Evolutionary conservation across 441 rosid species (phyloP), one percentile per base, ranked within the genome.

Genomic region (Corymbia citriodora): DNA sequence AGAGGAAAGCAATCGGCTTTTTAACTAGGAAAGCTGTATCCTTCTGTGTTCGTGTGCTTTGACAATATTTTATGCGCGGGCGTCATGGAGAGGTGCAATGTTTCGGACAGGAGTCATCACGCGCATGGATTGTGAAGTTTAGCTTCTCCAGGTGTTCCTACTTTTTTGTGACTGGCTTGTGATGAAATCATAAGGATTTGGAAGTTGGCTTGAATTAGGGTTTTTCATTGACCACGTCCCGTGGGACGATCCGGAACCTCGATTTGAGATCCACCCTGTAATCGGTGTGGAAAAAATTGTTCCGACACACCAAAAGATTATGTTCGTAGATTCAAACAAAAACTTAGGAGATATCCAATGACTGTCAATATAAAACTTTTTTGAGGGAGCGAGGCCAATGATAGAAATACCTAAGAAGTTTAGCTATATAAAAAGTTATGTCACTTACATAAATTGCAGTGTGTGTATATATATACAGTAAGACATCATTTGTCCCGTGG

Each of bases 401-500:
- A 70, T 70, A 25, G 48, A 25, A 70, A 70, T 33, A 9, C 25
- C 81, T 17, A 70, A 1, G 63, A 57, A 13, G 63, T 57, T 57
- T 57, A 31, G 23, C 16, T 4, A 31, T 68, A 31, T 21, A 68
- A 31, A 31, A 16, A 68, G 45, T 68, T 7, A 68, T 2, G 45
- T 68, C 45, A 8, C 23, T 3, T 31, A 4, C 40, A 31, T 31
- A 31, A 68, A 31, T 68, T 68, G 0, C 74, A 65, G 72, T 15
- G 2, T n/a, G n/a, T n/a, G 13, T 1, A n/a, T n/a, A 27, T 12
- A 6, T 61, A 10, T 57, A 9, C 3, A 65, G 6, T 4, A 29
- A 57, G 14, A 29, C 25, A 21, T 10, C 0, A 2, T 10, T 57
- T 57, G 29, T 57, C 10, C 25, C 0, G 1, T 6, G 6, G 25